Percentiles rank a stretch among this genome's conserved stretches.
These are phyloP conservation scores for Kandelia obovata DNA, from an alignment of 345 rosid species.

Conservation along the genomic window DNA sequence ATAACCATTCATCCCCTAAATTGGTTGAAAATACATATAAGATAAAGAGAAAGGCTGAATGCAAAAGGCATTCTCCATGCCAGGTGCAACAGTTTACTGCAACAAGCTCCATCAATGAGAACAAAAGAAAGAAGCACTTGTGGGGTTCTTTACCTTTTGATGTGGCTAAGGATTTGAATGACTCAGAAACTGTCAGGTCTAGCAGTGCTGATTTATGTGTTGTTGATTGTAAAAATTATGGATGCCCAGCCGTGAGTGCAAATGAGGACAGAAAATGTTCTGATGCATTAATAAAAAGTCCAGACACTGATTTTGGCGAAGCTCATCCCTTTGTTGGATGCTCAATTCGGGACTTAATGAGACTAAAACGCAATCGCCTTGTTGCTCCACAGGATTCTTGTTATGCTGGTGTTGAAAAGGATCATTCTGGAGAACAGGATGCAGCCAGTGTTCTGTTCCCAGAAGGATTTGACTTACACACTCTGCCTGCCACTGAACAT, in stretches of 20 bases:
- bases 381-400: conserved; percentile 39
- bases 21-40: conserved; percentile 38
- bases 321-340: conserved; percentile 37
- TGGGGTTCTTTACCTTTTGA: conserved; percentile 75
- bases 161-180: conserved; percentile 27
- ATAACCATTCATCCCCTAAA: conserved; percentile 27
- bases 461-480: conserved; percentile 29
- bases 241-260: conserved; percentile 12
- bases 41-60: conserved; percentile 38
- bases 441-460: conserved; percentile 16
- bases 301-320: conserved; percentile 31
- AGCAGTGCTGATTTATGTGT: conserved; percentile 22
- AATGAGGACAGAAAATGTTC: conserved; percentile 31
- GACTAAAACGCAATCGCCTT: conserved; percentile 56
- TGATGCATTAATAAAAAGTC: conserved; percentile 26
- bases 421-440: conserved; percentile 25
- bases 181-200: conserved; percentile 26
- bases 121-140: conserved; percentile 33
- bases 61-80: conserved; percentile 24
- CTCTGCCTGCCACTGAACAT: conserved; percentile 17
- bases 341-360: conserved; percentile 86
- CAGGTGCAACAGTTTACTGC: conserved; percentile 26
- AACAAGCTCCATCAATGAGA: conserved; percentile 29
- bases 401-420: conserved; percentile 31
- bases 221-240: conserved; percentile 29